These are phyloP conservation scores for Echium plantagineum DNA, from an alignment of 257 asterid species.

Conservation along the genomic window DNA sequence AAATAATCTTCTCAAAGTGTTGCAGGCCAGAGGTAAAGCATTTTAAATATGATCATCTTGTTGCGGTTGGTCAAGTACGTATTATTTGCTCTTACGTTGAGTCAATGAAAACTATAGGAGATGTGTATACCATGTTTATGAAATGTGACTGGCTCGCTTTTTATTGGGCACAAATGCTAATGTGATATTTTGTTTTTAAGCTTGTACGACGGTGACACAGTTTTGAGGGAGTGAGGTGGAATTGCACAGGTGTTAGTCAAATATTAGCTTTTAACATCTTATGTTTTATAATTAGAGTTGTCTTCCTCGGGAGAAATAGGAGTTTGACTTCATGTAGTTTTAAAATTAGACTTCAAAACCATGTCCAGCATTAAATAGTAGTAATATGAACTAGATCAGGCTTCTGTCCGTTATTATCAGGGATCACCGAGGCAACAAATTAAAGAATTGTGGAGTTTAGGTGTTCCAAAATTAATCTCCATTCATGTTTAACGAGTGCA, in stretches of 20 bases:
- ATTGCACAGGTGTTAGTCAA: neutral
- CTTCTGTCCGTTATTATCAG: neutral
- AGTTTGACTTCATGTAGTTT: neutral
- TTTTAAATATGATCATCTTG: no score
- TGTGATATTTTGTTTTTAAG: no score
- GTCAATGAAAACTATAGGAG: neutral
- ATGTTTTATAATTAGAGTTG: no score
- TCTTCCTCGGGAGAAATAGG: no score
- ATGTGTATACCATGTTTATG: neutral
- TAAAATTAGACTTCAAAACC: neutral
- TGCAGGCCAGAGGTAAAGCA: slow-evolving; percentile 62
- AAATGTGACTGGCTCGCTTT: no score
- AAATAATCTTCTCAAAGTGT: slow-evolving; percentile 67
- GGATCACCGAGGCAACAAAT: neutral
- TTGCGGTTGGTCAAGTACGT: neutral
- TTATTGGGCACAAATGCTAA: neutral
- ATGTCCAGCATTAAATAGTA: no score
- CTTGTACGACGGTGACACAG: neutral
- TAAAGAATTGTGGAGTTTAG: no score
- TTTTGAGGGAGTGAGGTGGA: neutral
- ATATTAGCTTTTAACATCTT: neutral
- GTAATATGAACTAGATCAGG: neutral
- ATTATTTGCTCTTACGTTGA: no score
- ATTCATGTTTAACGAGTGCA: no score
- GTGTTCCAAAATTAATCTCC: neutral